Base-by-base conservation (phyloP, 768 basidiomycete genomes). In the Gloeophyllum trabeum region DNA sequence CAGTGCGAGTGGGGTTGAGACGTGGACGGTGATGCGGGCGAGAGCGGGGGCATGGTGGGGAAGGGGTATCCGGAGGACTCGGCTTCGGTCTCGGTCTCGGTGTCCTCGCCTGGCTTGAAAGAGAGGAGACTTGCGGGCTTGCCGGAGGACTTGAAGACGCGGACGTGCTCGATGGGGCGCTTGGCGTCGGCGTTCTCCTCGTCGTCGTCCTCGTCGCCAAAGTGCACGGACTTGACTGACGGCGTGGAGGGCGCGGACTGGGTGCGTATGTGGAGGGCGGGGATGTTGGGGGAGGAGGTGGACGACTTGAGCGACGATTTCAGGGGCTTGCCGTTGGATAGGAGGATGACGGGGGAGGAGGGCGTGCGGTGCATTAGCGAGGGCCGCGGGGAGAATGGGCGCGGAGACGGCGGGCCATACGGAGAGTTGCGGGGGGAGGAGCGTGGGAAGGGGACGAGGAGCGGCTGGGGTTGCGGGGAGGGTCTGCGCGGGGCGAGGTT, bases 261-360 rank as follows among this genome's bases (percentile, higher is more conserved):
- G 21, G 66, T 60, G 48, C 61, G 65, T 23, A 51, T 40, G 46
- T 54, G 67, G 56, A 52, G 66, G 62, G 40, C 50, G 40, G 42
- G 48, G 40, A 75, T 71, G 49, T 62, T 64, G 34, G 71, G 69
- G 2, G 69, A 57, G 7, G 75, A 75, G 5, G 65, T 64, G 24
- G 71, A 73, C 0, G 66, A 64, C 57, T 94, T 96, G 51, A 96
- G 73, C 1, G 87, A 84, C 0, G 84, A 72, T 54, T 89, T 89
- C 61, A 96, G 79, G 3, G 89, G 84, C 54, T 88, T 88, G 35
- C 91, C 90, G 44, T 81, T 89, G 16, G 75, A 64, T 24, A 80
- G 71, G 19, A 77, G 71, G 20, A 78, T 57, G 41, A 80, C 66
- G 12, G 55, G 68, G 50, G 47, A 60, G 39, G 43, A 69, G 50